phyloP scores from a whole-genome alignment of 495 filamentous ascomycete species.

The Daldinia caldariorum region DNA sequence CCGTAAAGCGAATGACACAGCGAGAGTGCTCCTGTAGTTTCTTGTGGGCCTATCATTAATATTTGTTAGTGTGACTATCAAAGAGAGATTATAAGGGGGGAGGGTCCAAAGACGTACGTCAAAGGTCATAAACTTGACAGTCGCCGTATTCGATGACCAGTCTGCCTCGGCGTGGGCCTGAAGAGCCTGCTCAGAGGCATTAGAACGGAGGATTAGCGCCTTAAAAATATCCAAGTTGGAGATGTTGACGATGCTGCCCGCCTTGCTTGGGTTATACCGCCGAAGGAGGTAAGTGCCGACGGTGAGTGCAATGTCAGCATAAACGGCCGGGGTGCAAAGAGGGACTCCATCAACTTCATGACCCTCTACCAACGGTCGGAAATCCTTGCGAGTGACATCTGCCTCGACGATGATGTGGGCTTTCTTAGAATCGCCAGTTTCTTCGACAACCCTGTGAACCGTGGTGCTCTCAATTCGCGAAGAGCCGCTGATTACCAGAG shows the following conservation, averaged over 20 bases:
- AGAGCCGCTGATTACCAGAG: neutral
- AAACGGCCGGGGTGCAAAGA: slow-evolving; percentile 62
- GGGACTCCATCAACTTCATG: slow-evolving; percentile 7
- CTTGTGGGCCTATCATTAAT: neutral
- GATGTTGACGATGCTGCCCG: slow-evolving; percentile 52
- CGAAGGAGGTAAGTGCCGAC: slow-evolving; percentile 64
- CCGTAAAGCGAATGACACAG: slow-evolving; percentile 2
- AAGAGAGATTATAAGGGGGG: neutral
- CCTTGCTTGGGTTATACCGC: slow-evolving; percentile 49
- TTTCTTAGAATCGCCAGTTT: slow-evolving; percentile 65
- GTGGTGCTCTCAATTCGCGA: slow-evolving; percentile 30
- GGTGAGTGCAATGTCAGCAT: slow-evolving; percentile 69
- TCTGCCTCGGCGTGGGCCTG: slow-evolving; percentile 4
- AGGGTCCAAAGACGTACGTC: neutral
- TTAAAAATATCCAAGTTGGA: slow-evolving; percentile 62
- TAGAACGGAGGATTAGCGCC: slow-evolving; percentile 54
- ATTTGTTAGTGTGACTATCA: neutral
- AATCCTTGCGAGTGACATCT: slow-evolving; percentile 7
- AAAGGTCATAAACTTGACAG: slow-evolving; percentile 2
- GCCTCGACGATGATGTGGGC: slow-evolving; percentile 40
- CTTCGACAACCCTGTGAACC: slow-evolving; percentile 55
- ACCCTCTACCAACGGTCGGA: slow-evolving; percentile 8
- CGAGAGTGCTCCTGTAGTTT: slow-evolving; percentile 1
- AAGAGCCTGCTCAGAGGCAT: neutral
- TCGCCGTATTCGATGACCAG: slow-evolving; percentile 4